Conservation (phyloP, 2,329 filamentous ascomycete species). For the Aspergillus brunneoviolaceus region DNA sequence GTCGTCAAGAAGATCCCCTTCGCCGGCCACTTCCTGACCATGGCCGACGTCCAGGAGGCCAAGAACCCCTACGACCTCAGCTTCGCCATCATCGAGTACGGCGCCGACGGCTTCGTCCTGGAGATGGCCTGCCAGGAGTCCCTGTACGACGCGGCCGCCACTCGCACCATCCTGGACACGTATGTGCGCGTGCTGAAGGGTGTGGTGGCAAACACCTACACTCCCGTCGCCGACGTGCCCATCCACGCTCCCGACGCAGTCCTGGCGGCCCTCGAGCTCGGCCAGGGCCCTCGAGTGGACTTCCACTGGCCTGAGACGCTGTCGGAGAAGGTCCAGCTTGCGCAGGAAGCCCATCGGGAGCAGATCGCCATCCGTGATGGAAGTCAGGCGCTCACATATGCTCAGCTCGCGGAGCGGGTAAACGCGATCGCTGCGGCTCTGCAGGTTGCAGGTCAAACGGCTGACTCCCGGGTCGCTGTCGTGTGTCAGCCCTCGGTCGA, state of each 20-base stretch:
- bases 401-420: background rate
- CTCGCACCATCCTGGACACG: too few relatives aligned
- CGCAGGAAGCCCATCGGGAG: too few relatives aligned
- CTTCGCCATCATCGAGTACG: conserved; percentile 41
- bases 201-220: too few relatives aligned
- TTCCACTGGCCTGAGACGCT: too few relatives aligned
- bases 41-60: conserved; percentile 9
- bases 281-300: too few relatives aligned
- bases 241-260: too few relatives aligned
- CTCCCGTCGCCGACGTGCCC: too few relatives aligned
- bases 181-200: too few relatives aligned
- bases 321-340: too few relatives aligned
- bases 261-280: too few relatives aligned
- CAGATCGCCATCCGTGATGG: background rate
- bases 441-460: conserved; percentile 2
- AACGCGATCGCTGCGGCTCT: conserved; percentile 10
- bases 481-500: conserved; percentile 11
- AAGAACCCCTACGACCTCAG: conserved; percentile 33
- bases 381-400: background rate
- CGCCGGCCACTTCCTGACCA: background rate
- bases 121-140: conserved; percentile 30
- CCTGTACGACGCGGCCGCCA: conserved; percentile 29
- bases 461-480: conserved; percentile 4
- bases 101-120: conserved; percentile 12
- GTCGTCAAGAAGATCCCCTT: conserved; percentile 26